Evolutionary conservation across 2,329 filamentous ascomycete species (phyloP).

Genomic region (Byssochlamys sp.): DNA sequence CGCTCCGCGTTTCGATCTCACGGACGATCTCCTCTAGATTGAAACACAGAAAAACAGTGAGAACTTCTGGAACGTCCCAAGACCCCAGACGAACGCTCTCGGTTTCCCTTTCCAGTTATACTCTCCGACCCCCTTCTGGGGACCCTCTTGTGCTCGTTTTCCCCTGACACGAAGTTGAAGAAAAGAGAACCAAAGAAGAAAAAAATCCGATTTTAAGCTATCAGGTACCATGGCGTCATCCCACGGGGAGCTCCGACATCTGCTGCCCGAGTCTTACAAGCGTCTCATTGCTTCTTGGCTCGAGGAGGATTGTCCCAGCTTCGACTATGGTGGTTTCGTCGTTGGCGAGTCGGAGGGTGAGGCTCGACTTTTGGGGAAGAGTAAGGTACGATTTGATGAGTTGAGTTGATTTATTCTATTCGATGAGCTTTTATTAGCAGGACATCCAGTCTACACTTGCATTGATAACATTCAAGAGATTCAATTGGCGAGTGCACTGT

Average conservation of each 20-base stretch:
- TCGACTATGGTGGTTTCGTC: slow-evolving; percentile 95
- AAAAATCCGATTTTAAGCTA: slow-evolving; percentile 8
- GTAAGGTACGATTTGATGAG: slow-evolving; percentile 31
- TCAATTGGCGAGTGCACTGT: background rate
- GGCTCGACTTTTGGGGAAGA: slow-evolving; percentile 48
- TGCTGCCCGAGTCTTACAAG: slow-evolving; percentile 80
- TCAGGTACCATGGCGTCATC: slow-evolving; percentile 42
- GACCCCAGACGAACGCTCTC: background rate
- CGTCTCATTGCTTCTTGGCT: slow-evolving; percentile 73
- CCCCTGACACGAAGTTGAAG: background rate
- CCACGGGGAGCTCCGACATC: slow-evolving; percentile 55
- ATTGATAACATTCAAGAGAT: background rate
- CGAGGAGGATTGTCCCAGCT: slow-evolving; percentile 88
- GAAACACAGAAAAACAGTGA: background rate
- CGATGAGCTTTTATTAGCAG: too few species aligned
- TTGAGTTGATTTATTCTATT: too few species aligned
- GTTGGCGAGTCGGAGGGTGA: slow-evolving; percentile 54
- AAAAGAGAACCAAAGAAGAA: background rate
- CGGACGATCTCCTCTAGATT: background rate
- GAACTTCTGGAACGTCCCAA: background rate
- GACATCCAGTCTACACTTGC: background rate
- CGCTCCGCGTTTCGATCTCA: background rate
- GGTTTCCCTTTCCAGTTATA: background rate
- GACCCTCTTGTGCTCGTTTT: background rate
- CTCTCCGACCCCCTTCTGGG: background rate